phyloP scores from a whole-genome alignment of 2,329 filamentous ascomycete genomes.

The Bipolaris victoriae region DNA sequence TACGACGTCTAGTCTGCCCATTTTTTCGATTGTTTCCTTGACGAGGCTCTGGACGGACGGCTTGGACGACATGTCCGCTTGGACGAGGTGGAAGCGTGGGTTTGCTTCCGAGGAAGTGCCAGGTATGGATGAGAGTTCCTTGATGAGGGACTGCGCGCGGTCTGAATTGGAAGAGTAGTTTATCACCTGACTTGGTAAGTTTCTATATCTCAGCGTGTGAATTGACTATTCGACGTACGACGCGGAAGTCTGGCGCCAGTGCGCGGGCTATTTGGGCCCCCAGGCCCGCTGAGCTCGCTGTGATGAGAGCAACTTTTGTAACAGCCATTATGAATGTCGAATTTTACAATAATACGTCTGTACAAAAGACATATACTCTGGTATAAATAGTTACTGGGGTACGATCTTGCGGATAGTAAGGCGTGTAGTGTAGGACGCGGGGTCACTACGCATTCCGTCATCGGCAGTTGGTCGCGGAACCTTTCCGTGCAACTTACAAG shows the following conservation, averaged over 20 bases:
- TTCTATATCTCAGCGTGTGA: not conserved
- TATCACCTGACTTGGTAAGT: conserved; percentile 46
- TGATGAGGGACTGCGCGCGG: conserved; percentile 50
- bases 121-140: conserved; percentile 51
- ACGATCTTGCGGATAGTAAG: not conserved
- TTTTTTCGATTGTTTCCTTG: conserved; percentile 51
- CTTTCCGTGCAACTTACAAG: conserved; percentile 1
- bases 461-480: conserved; percentile 4
- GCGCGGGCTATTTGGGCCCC: conserved; percentile 56
- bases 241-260: conserved; percentile 55
- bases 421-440: conserved; percentile 5
- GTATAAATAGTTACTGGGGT: not conserved
- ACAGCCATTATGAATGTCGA: conserved; percentile 36
- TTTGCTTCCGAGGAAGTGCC: conserved; percentile 32
- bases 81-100: conserved; percentile 53
- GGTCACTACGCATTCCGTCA: conserved; percentile 3
- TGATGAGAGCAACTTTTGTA: conserved; percentile 56
- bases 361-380: not conserved
- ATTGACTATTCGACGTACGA: conserved; percentile 42
- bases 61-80: conserved; percentile 55
- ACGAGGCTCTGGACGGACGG: conserved; percentile 53
- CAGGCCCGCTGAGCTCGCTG: conserved; percentile 56
- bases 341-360: not conserved
- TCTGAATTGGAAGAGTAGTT: conserved; percentile 56
- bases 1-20: conserved; percentile 57